Conservation (phyloP, 2,329 filamentous ascomycete species). For the Fusarium sp. region DNA sequence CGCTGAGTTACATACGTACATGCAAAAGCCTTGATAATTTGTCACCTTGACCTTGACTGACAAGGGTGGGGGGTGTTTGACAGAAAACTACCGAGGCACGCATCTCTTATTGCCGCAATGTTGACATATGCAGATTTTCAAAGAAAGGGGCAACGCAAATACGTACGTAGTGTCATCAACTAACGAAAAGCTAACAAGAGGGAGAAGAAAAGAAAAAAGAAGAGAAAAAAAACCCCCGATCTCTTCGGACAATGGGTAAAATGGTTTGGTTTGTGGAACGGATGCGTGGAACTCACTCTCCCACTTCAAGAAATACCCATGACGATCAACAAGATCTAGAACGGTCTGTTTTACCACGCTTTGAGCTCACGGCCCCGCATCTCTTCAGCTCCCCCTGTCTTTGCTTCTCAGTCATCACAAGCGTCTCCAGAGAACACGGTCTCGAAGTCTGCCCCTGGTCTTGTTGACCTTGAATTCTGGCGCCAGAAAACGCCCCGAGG, state of each 20-base stretch:
- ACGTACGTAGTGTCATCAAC: not conserved
- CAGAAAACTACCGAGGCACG: slow-evolving; percentile 21
- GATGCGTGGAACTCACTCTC: slow-evolving; percentile 37
- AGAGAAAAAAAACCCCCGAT: slow-evolving; percentile 30
- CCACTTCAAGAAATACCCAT: slow-evolving; percentile 41
- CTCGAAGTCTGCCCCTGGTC: slow-evolving; percentile 25
- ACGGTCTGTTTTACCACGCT: slow-evolving; percentile 35
- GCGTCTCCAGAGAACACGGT: slow-evolving; percentile 30
- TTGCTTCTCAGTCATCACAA: not conserved
- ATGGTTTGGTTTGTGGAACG: slow-evolving; percentile 24
- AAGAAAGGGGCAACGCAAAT: slow-evolving; percentile 3
- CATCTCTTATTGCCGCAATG: slow-evolving; percentile 1
- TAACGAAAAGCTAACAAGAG: not conserved
- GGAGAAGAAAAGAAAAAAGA: not conserved
- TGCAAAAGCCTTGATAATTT: not conserved
- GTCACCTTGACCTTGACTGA: not conserved
- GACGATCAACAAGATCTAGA: slow-evolving; percentile 44
- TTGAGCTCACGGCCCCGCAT: slow-evolving; percentile 17
- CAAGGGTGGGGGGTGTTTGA: not conserved
- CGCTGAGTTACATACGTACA: not conserved
- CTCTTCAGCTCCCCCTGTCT: slow-evolving; percentile 28
- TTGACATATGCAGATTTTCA: slow-evolving; percentile 10
- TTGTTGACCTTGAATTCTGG: slow-evolving; percentile 22
- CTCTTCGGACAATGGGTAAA: slow-evolving; percentile 32
- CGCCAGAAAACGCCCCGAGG: not conserved